These are phyloP conservation scores for Nigrospora oryzae DNA, from an alignment of 2,329 filamentous ascomycete species.

Conservation along the genomic window DNA sequence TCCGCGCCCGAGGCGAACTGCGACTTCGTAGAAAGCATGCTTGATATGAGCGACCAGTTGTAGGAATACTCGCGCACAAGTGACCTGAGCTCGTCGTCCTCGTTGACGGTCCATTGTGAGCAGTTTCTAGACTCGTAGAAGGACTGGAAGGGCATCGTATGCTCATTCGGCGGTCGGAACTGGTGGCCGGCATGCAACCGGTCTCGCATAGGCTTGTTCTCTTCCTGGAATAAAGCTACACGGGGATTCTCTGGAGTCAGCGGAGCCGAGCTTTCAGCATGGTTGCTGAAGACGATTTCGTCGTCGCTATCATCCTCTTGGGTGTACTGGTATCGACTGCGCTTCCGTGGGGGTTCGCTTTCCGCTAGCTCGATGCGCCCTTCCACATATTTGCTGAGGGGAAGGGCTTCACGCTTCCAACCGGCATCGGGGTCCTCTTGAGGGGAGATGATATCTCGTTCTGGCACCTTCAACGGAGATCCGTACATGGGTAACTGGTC, in stretches of 20 bases:
- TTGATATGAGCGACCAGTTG: conserved; percentile 94
- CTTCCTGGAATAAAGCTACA: conserved; percentile 81
- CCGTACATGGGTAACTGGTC: conserved; percentile 76
- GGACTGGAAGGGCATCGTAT: conserved; percentile 77
- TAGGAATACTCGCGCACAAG: conserved; percentile 90
- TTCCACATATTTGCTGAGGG: conserved; percentile 79
- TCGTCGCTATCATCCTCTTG: conserved; percentile 58
- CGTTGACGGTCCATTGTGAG: conserved; percentile 84
- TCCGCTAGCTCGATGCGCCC: conserved; percentile 66
- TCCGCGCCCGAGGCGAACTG: conserved; percentile 79
- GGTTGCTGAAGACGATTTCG: conserved; percentile 25
- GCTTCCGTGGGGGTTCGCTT: conserved; percentile 61
- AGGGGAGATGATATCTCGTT: conserved; percentile 46
- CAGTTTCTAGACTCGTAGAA: conserved; percentile 85
- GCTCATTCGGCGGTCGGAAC: conserved; percentile 86
- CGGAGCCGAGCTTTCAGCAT: conserved; percentile 22
- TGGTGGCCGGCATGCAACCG: conserved; percentile 84
- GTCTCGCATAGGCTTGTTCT: conserved; percentile 84
- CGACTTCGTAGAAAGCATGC: conserved; percentile 65
- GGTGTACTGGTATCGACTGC: conserved; percentile 73
- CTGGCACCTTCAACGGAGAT: conserved; percentile 50
- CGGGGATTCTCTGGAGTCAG: conserved; percentile 62
- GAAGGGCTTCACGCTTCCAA: conserved; percentile 71
- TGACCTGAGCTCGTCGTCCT: conserved; percentile 81
- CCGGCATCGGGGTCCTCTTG: conserved; percentile 58